Conservation (phyloP, 495 filamentous ascomycete species). For the Mytilinidion resinicola region DNA sequence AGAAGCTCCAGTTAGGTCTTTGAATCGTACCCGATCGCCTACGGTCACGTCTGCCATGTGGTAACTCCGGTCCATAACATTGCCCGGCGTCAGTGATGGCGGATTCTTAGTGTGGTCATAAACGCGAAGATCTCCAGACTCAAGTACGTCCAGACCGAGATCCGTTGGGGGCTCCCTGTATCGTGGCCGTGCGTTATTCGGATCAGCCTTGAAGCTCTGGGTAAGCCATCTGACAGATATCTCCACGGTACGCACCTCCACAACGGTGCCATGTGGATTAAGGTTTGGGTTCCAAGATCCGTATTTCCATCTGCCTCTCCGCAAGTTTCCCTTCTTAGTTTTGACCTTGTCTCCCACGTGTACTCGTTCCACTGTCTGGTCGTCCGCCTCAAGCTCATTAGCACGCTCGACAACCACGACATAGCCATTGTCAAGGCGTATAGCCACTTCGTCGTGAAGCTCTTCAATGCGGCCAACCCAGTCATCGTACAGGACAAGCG, state of each 20-base stretch:
- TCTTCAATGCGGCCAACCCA: constrained; percentile 36
- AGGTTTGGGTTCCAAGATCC: constrained; percentile 44
- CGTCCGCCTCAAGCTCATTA: constrained; percentile 27
- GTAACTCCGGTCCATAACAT: constrained; percentile 21
- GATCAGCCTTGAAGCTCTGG: constrained; percentile 35
- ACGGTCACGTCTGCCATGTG: constrained; percentile 31
- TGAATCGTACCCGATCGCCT: constrained; percentile 49
- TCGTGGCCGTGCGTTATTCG: constrained; percentile 17
- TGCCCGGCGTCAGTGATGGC: constrained; percentile 7
- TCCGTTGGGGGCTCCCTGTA: constrained; percentile 1
- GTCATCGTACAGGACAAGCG: constrained; percentile 35
- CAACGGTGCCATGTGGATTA: constrained; percentile 43
- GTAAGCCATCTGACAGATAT: constrained; percentile 47
- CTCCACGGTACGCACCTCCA: constrained; percentile 39
- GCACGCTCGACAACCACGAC: constrained; percentile 36
- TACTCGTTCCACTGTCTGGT: constrained; percentile 12
- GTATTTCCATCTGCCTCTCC: constrained; percentile 44
- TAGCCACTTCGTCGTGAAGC: constrained; percentile 25
- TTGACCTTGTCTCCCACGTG: constrained; percentile 44
- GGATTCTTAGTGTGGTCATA: constrained; percentile 30
- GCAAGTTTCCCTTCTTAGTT: constrained; percentile 47
- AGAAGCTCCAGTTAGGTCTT: constrained; percentile 42
- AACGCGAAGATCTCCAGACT: constrained; percentile 23
- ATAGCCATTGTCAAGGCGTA: constrained; percentile 33
- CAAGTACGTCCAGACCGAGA: constrained; percentile 17